Conservation (phyloP, 768 basidiomycete genomes). For the Lactarius sp. region DNA sequence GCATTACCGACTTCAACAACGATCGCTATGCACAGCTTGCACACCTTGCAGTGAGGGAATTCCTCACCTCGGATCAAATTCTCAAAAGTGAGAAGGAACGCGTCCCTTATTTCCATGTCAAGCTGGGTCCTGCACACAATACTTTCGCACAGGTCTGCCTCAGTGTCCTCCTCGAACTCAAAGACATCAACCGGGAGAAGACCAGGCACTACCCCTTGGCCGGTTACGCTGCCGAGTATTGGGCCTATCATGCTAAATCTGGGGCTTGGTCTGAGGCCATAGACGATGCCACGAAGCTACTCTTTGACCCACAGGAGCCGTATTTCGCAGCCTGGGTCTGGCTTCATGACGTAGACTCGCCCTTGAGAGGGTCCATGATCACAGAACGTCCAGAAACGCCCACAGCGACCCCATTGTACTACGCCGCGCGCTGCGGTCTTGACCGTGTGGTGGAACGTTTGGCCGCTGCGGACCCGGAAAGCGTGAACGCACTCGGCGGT, state of each 20-base stretch:
- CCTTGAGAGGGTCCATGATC: neutral
- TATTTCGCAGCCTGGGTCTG: conserved; percentile 1
- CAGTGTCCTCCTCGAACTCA: neutral
- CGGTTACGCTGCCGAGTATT: neutral
- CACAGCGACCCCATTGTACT: neutral
- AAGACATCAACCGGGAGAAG: neutral
- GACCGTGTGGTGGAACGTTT: neutral
- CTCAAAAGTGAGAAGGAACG: neutral
- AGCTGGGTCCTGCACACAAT: neutral
- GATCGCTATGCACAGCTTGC: neutral
- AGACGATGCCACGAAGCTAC: neutral
- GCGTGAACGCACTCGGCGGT: neutral
- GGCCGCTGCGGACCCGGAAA: neutral
- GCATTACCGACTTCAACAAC: neutral
- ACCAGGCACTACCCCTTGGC: neutral
- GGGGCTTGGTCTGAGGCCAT: neutral
- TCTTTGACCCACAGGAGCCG: neutral
- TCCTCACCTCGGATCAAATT: neutral
- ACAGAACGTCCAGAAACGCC: neutral
- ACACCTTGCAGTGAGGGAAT: neutral
- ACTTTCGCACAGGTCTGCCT: neutral
- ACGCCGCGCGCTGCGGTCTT: neutral
- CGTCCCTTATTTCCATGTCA: neutral
- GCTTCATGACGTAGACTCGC: neutral
- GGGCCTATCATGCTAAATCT: neutral